Percentiles rank a stretch among this genome's conserved stretches.
Evolutionary conservation across 2,329 filamentous ascomycete genomes (phyloP).

Genomic region (Drechslerella coelobrocha): DNA sequence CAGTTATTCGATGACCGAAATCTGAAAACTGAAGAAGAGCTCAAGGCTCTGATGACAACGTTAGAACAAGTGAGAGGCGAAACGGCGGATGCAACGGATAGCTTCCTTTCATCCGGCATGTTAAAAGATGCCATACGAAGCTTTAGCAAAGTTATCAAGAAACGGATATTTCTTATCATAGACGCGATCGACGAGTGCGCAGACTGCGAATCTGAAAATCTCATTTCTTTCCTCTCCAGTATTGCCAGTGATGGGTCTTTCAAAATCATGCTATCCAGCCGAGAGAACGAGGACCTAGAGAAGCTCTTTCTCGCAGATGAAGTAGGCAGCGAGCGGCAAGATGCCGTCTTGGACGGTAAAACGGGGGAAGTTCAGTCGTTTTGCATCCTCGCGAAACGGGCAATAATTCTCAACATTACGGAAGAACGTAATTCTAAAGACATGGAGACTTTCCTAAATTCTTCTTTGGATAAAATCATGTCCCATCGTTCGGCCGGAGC

Average conservation of each 20-base stretch:
- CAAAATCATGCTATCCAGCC: conserved; percentile 34
- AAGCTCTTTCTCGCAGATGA: no score
- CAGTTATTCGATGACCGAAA: conserved; percentile 44
- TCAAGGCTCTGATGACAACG: conserved; percentile 12
- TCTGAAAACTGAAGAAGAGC: conserved; percentile 19
- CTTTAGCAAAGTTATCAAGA: conserved; percentile 13
- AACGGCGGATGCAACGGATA: not conserved
- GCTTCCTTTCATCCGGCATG: conserved; percentile 18
- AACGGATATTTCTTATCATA: conserved; percentile 27
- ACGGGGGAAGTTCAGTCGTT: not conserved
- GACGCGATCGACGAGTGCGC: conserved; percentile 45
- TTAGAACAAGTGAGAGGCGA: conserved; percentile 18
- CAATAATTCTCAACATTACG: conserved; percentile 38
- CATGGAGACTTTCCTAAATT: conserved; percentile 34
- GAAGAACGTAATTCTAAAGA: conserved; percentile 31
- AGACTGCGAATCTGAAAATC: conserved; percentile 19
- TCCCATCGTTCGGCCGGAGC: conserved; percentile 8
- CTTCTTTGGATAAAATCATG: conserved; percentile 38
- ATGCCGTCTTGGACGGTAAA: no score
- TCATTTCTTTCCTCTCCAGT: conserved; percentile 21
- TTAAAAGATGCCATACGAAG: conserved; percentile 26
- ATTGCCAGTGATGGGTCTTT: conserved; percentile 11
- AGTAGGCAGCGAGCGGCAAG: no score
- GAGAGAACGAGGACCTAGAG: conserved; percentile 35
- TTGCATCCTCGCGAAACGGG: conserved; percentile 20